These are phyloP conservation scores for Pythium vanterpoolii DNA, from an alignment of 352 stramenopile genomes.

Conservation along the genomic window DNA sequence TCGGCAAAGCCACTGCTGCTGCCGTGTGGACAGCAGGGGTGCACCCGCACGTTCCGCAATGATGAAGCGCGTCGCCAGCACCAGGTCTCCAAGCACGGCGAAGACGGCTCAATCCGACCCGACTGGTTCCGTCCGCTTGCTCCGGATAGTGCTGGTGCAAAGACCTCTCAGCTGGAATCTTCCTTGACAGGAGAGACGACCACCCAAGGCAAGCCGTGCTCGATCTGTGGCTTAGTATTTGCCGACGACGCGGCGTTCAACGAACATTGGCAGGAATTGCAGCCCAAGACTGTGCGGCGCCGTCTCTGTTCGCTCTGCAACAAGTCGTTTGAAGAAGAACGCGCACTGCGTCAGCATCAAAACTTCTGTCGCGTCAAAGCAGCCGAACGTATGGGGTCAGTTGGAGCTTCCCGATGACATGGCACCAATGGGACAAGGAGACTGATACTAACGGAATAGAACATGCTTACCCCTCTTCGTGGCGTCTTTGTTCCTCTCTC, in stretches of 20 bases:
- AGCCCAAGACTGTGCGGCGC: slow-evolving; percentile 15
- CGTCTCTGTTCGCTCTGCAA: slow-evolving; percentile 28
- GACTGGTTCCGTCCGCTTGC: slow-evolving; percentile 58
- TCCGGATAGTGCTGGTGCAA: neutral
- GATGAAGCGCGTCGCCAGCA: slow-evolving; percentile 75
- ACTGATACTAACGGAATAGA: neutral
- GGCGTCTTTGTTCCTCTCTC: neutral
- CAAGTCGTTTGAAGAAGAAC: slow-evolving; percentile 63
- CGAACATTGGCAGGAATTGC: slow-evolving; percentile 27
- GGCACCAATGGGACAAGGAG: neutral
- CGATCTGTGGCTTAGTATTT: slow-evolving; percentile 28
- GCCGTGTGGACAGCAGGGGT: slow-evolving; percentile 41
- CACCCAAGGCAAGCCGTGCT: slow-evolving; percentile 30
- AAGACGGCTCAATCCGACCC: slow-evolving; percentile 68
- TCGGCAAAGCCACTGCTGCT: slow-evolving; percentile 16
- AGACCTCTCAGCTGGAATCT: neutral
- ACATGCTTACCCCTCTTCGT: neutral
- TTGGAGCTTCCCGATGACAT: slow-evolving; percentile 9
- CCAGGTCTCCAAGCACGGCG: slow-evolving; percentile 75
- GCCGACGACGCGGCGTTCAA: slow-evolving; percentile 15
- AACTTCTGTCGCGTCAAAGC: slow-evolving; percentile 51
- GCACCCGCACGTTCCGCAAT: slow-evolving; percentile 69
- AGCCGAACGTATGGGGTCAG: neutral
- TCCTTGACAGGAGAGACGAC: neutral
- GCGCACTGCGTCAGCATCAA: slow-evolving; percentile 69